These are phyloP conservation scores for Corrigiola litoralis DNA, from an alignment of 179 eudicot genomes.

Conservation along the genomic window DNA sequence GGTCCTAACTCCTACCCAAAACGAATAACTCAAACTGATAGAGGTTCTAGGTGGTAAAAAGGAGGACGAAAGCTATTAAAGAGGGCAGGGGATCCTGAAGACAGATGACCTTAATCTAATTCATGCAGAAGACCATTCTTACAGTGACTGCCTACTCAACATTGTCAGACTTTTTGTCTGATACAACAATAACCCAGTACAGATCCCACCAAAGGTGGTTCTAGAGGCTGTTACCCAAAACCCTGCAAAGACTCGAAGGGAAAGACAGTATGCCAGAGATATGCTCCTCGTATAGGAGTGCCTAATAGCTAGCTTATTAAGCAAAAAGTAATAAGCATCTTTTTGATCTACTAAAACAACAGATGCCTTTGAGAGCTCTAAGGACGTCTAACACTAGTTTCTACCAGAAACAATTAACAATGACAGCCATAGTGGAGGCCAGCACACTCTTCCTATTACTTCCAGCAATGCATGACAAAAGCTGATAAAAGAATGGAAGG, in stretches of 20 bases:
- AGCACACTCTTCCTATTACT: not conserved
- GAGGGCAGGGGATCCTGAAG: not conserved
- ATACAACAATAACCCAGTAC: no score
- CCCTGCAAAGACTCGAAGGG: no score
- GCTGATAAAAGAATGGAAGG: conserved; percentile 10
- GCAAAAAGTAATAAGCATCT: not conserved
- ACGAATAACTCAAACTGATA: no score
- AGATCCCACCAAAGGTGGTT: no score
- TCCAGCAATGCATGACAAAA: not conserved
- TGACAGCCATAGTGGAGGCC: not conserved
- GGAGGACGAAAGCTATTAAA: no score
- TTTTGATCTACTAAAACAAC: not conserved
- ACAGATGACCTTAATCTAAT: not conserved
- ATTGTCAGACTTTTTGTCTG: not conserved
- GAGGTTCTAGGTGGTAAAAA: no score
- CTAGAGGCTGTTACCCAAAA: no score
- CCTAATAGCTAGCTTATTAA: not conserved
- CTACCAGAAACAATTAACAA: not conserved
- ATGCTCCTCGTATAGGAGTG: no score
- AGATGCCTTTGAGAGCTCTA: not conserved
- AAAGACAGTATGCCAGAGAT: no score
- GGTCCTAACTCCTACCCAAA: no score
- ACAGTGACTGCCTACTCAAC: not conserved
- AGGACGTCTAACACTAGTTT: not conserved
- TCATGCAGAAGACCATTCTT: no score